Percentiles rank a stretch among this genome's conserved stretches.
Conservation (phyloP, 768 basidiomycete species). For the Boletus eberwhitei region DNA sequence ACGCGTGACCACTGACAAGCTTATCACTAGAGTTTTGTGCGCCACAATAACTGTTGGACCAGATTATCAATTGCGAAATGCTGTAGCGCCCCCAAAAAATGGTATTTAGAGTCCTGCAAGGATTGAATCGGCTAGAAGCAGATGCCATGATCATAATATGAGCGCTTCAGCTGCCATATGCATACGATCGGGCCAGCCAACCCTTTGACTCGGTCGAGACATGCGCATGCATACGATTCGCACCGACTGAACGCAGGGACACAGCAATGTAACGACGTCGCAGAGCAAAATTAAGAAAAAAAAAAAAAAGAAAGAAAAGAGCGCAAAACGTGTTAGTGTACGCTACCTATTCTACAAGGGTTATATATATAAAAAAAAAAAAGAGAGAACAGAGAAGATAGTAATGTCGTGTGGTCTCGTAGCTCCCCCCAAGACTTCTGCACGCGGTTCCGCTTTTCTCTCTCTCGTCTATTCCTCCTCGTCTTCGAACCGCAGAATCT, state of each 20-base stretch:
- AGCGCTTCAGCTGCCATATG: not conserved
- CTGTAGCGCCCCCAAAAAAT: too few relatives aligned
- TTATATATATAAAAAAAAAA: too few relatives aligned
- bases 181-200: too few relatives aligned
- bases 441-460: not conserved
- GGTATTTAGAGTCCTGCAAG: too few relatives aligned
- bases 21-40: too few relatives aligned
- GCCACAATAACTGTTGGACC: too few relatives aligned
- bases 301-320: not conserved
- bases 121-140: too few relatives aligned
- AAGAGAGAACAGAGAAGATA: not conserved
- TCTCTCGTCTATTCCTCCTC: conserved; percentile 55
- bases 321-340: not conserved
- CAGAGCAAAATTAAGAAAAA: not conserved
- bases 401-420: not conserved
- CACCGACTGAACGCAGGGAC: not conserved
- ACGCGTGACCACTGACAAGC: too few relatives aligned
- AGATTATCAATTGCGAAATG: too few relatives aligned
- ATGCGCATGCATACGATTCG: not conserved
- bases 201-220: not conserved
- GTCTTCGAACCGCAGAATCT: conserved; percentile 81
- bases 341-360: not conserved
- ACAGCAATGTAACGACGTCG: not conserved
- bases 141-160: too few relatives aligned
- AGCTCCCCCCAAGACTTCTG: not conserved